Percentiles rank a stretch among this genome's conserved stretches.
Evolutionary conservation across 805 yeast genomes (phyloP).

Genomic region (Candida verbasci): DNA sequence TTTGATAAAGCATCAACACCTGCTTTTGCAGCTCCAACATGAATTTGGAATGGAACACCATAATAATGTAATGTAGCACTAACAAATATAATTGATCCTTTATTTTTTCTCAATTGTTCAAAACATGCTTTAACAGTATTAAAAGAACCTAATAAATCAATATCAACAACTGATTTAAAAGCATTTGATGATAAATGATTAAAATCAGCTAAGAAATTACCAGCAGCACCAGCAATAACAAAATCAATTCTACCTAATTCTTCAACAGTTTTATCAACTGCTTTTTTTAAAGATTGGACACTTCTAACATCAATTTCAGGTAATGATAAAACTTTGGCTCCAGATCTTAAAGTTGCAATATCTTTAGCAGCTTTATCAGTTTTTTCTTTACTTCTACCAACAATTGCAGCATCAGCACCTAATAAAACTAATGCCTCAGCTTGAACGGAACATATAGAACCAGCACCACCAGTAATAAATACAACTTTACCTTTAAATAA

Average conservation of each 20-base stretch:
- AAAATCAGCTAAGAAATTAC: constrained; percentile 39
- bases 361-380: constrained; percentile 67
- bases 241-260: constrained; percentile 40
- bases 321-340: constrained; percentile 62
- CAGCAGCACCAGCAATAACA: constrained; percentile 44
- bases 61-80: constrained; percentile 42
- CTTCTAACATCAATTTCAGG: constrained; percentile 76
- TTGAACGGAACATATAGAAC: constrained; percentile 87
- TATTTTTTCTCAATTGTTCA: constrained; percentile 31
- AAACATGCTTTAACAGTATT: constrained; percentile 40
- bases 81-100: constrained; percentile 45
- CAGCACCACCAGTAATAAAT: constrained; percentile 94
- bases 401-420: constrained; percentile 82
- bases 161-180: constrained; percentile 33
- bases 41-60: constrained; percentile 59
- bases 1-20: constrained; percentile 89
- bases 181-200: constrained; percentile 41
- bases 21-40: constrained; percentile 93
- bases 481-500: constrained; percentile 80
- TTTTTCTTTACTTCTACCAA: constrained; percentile 70
- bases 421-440: constrained; percentile 77
- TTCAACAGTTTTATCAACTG: constrained; percentile 56
- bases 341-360: constrained; percentile 48
- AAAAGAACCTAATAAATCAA: constrained; percentile 39
- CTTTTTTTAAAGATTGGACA: constrained; percentile 49